Base-by-base conservation (phyloP, 345 rosid genomes). In the Populus ilicifolia region DNA sequence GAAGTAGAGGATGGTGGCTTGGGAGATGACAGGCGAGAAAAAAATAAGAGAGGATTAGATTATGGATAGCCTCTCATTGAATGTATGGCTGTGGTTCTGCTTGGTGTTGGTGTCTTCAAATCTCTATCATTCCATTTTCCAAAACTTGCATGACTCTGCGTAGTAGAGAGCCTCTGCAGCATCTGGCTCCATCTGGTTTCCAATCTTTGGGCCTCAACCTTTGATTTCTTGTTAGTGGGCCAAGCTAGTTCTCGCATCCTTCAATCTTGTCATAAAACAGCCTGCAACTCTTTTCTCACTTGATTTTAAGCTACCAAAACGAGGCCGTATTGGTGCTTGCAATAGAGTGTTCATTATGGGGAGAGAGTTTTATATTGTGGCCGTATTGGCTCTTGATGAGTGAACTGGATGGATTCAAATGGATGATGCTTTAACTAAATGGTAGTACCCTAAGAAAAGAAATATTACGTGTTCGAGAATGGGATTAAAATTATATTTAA, bases 61-160 rank as follows among this genome's bases (percentile, higher is more conserved):
- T 89, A 33, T 84, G 91, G 97, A 94, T 94, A 94, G 96, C 87
- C 86, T 89, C 85, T 80, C 77, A n/a, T 83, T 79, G 76, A 86
- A 69, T 50, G 88, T 82, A 84, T 88, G 93, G 90, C 75, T 85
- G 78, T 80, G 81, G 72, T 87, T 85, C 70, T 81, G 73, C 70
- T 75, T 71, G 73, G 71, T 69, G 61, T 82, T 77, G 56, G 41
- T 73, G 74, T 83, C 80, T 71, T 65, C 77, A 75, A 56, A 25
- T 62, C 73, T 20, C 6, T 72, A 29, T 61, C 79, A 25, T 48
- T 72, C 29, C 65, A 38, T 65, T 79, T 63, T 23, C 35, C 10
- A 16, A 11, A 12, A 52, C 54, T 39, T 38, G 38, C 33, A 41
- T 10, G 18, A 16, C n/a, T 2, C 10, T 2, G 27, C 27, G 38